Conservation (phyloP, 768 basidiomycete species). For the Rossbeevera mucosa region DNA sequence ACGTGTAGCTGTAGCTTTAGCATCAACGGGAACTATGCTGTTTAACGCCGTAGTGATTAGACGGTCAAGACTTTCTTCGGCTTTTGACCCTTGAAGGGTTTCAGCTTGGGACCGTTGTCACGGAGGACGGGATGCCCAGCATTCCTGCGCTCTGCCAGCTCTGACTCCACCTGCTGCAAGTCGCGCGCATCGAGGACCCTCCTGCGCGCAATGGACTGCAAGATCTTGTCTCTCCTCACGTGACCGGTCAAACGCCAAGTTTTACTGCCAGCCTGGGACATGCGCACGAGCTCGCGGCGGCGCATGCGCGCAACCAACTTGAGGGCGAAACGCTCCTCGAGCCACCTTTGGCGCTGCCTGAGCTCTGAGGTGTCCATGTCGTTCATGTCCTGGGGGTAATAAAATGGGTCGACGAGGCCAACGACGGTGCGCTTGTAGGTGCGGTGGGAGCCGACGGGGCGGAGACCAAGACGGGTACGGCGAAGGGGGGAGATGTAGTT, state of each 20-base stretch:
- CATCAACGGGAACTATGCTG: slow-evolving; percentile 1
- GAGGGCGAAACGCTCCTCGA: slow-evolving; percentile 56
- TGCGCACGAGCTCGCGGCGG: slow-evolving; percentile 32
- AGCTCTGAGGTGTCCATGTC: slow-evolving; percentile 65
- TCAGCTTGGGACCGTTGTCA: slow-evolving; percentile 14
- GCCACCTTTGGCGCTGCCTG: slow-evolving; percentile 50
- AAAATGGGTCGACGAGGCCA: slow-evolving; percentile 88
- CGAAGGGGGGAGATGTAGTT: slow-evolving; percentile 66
- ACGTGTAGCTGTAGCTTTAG: slow-evolving; percentile 23
- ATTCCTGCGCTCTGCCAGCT: slow-evolving; percentile 25
- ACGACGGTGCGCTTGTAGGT: slow-evolving; percentile 92
- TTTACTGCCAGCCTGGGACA: slow-evolving; percentile 34
- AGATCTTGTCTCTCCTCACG: slow-evolving; percentile 45
- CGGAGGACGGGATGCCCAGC: slow-evolving; percentile 22
- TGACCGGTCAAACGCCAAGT: slow-evolving; percentile 39
- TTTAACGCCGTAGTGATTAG: neutral
- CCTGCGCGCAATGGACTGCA: slow-evolving; percentile 46
- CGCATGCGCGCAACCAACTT: slow-evolving; percentile 34
- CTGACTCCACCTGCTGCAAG: slow-evolving; percentile 34
- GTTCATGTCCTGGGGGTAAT: slow-evolving; percentile 78
- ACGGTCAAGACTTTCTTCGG: slow-evolving; percentile 9
- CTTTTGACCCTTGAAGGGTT: slow-evolving; percentile 1
- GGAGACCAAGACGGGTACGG: slow-evolving; percentile 26
- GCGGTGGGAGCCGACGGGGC: slow-evolving; percentile 35
- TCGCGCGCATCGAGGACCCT: slow-evolving; percentile 40